Percentiles rank a stretch among this genome's conserved stretches.
Conservation (phyloP, 495 filamentous ascomycete genomes). For the Podospora pseudoanserina region DNA sequence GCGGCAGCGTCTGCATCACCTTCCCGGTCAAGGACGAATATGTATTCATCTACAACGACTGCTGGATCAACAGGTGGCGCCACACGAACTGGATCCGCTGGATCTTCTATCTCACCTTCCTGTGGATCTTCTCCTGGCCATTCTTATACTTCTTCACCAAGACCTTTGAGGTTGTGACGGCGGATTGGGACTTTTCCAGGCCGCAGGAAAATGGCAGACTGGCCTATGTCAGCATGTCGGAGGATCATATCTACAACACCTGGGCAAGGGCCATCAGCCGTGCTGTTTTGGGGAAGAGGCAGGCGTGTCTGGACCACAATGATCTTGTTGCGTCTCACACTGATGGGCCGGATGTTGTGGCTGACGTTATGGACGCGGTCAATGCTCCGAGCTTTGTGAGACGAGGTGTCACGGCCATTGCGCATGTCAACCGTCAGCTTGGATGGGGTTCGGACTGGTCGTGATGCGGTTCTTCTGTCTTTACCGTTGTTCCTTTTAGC, state of each 20-base stretch:
- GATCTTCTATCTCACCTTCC: conserved; percentile 58
- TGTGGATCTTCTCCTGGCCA: conserved; percentile 63
- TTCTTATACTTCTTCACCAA: conserved; percentile 59
- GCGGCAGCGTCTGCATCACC: conserved; percentile 48
- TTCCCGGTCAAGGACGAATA: conserved; percentile 49
- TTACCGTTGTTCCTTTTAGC: no score
- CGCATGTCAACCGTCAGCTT: conserved; percentile 43
- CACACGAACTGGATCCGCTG: conserved; percentile 53
- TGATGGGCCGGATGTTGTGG: conserved; percentile 26
- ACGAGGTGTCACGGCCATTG: conserved; percentile 41
- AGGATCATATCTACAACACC: conserved; percentile 47
- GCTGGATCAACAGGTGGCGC: conserved; percentile 54
- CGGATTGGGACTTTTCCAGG: conserved; percentile 51
- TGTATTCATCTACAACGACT: conserved; percentile 54
- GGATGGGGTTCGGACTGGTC: conserved; percentile 39
- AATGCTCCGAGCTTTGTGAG: conserved; percentile 32
- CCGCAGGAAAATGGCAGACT: conserved; percentile 26
- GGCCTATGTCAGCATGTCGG: conserved; percentile 45
- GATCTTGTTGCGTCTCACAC: conserved; percentile 40
- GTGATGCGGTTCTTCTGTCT: not conserved
- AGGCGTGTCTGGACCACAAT: conserved; percentile 37
- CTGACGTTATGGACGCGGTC: conserved; percentile 28
- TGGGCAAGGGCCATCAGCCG: conserved; percentile 43
- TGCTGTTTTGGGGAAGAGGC: conserved; percentile 41
- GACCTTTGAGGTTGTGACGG: conserved; percentile 55